Conservation (phyloP, 306 rosid genomes). For the Mimosa bimucronata region DNA sequence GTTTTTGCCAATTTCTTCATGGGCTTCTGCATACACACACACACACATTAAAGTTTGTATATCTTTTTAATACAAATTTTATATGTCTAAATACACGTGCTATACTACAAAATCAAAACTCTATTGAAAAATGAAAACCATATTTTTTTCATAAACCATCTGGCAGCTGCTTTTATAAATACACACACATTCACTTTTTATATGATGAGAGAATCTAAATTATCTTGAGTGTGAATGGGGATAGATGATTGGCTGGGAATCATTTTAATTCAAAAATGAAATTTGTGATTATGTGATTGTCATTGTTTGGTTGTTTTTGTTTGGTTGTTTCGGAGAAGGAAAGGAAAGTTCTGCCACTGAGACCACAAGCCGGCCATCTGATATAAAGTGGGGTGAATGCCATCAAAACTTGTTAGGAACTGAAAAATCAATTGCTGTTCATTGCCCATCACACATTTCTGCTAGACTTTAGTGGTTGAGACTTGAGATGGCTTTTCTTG, state of each 20-base stretch:
- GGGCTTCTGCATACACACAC: too few relatives aligned
- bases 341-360: neutral
- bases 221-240: neutral
- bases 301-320: neutral
- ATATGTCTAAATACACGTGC: too few relatives aligned
- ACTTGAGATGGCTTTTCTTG: neutral
- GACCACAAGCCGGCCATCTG: neutral
- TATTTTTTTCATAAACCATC: neutral
- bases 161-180: neutral
- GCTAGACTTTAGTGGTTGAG: neutral
- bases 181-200: neutral
- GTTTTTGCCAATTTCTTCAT: too few relatives aligned
- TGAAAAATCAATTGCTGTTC: neutral
- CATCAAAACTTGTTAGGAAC: neutral
- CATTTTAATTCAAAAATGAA: neutral
- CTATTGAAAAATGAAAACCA: too few relatives aligned
- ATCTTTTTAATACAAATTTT: too few relatives aligned
- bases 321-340: neutral
- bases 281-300: neutral
- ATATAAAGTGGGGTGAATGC: neutral
- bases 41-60: too few relatives aligned
- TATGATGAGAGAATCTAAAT: neutral
- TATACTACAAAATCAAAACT: neutral
- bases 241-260: slow-evolving; percentile 17
- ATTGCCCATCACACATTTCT: neutral